These are phyloP conservation scores for Camillea tinctor DNA, from an alignment of 2,329 filamentous ascomycete species.

Conservation along the genomic window DNA sequence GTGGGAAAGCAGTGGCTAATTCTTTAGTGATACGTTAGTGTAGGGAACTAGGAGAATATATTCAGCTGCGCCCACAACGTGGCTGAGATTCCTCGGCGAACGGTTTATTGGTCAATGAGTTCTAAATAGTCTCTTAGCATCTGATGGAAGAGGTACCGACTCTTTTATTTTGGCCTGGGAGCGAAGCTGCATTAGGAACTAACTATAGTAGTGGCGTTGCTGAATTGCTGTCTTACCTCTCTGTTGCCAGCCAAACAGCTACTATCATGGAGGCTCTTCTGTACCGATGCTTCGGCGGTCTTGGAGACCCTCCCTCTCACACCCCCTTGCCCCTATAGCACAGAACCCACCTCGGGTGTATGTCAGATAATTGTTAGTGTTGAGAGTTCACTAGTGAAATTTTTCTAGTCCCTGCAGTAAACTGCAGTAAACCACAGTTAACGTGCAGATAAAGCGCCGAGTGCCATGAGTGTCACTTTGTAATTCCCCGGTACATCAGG, in stretches of 20 bases:
- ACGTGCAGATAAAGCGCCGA: background rate
- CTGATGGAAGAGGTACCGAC: slow-evolving; percentile 1
- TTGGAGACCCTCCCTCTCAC: slow-evolving; percentile 1
- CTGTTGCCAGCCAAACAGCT: slow-evolving; percentile 15
- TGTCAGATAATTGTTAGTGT: background rate
- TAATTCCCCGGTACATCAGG: slow-evolving; percentile 5
- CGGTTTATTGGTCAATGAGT: slow-evolving; percentile 14
- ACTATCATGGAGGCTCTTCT: slow-evolving; percentile 14
- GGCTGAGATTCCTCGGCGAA: slow-evolving; percentile 11
- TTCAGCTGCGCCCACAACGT: slow-evolving; percentile 22
- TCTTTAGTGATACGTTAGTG: background rate
- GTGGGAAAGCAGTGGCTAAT: background rate
- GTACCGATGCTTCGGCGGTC: slow-evolving; percentile 6
- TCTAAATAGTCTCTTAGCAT: slow-evolving; percentile 13
- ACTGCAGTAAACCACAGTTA: background rate
- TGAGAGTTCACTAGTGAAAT: background rate
- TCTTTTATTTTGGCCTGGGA: slow-evolving; percentile 24
- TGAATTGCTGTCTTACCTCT: slow-evolving; percentile 25
- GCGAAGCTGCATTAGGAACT: slow-evolving; percentile 26
- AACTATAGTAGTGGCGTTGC: slow-evolving; percentile 30
- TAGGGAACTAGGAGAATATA: slow-evolving; percentile 14
- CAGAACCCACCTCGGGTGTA: slow-evolving; percentile 8
- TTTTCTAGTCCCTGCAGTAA: background rate
- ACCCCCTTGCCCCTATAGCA: slow-evolving; percentile 8
- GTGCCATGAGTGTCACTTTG: background rate